Evolutionary conservation across 83 land plant genomes (phyloP), one percentile per base, ranked within the genome.

Genomic region (Diphasiastrum complanatum): DNA sequence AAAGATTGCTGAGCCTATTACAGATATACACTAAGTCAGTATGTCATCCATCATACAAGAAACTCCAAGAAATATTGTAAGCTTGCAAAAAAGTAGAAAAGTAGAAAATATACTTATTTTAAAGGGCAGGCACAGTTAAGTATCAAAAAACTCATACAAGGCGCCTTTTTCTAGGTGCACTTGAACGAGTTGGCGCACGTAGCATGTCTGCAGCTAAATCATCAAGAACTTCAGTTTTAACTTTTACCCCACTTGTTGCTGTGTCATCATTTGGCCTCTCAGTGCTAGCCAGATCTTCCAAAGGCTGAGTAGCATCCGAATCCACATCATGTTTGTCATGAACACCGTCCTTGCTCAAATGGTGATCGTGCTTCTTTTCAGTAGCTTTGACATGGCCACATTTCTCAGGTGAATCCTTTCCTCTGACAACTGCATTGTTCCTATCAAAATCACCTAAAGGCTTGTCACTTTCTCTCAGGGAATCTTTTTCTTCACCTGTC

Each of bases 81-180:
- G n/a, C n/a, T n/a, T n/a, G n/a, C n/a, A n/a, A n/a, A n/a, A n/a
- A n/a, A n/a, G n/a, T n/a, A n/a, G n/a, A n/a, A n/a, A n/a, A n/a
- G n/a, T n/a, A n/a, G n/a, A n/a, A n/a, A n/a, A n/a, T n/a, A n/a
- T n/a, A n/a, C n/a, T n/a, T n/a, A n/a, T n/a, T n/a, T n/a, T n/a
- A n/a, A n/a, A n/a, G n/a, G n/a, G n/a, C n/a, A 38, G 43, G 12
- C 14, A 38, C 8, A 14, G 43, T 38, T n/a, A n/a, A 38, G 12
- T 38, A 8, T 8, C 43, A 38, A 8, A 8, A 8, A 8, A 38
- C 14, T 38, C 14, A 38, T 38, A 8, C 8, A 14, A 38, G 64
- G 4, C 64, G 51, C 23, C 71, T 41, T 43, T 61, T 63, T 59
- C 49, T 61, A n/a, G 71, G 71, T 29, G 71, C 64, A 68, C 71